Percentiles rank a stretch among this genome's conserved stretches.
These are phyloP conservation scores for Kodamaea leandrae DNA, from an alignment of 805 yeast species.

Conservation along the genomic window DNA sequence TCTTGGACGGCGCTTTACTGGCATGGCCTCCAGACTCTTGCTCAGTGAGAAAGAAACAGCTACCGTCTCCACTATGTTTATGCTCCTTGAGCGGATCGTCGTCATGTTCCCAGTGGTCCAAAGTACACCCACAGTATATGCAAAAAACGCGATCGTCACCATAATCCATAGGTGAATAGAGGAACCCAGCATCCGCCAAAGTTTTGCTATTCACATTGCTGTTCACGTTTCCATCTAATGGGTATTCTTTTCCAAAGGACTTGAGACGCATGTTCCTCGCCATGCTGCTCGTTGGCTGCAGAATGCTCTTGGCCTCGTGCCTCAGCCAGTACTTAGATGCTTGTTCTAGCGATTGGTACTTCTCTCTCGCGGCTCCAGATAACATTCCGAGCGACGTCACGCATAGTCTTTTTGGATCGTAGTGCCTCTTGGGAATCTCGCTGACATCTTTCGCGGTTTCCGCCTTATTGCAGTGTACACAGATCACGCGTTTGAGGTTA, in stretches of 20 bases:
- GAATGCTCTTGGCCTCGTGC: constrained; percentile 7
- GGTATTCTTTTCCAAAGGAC: constrained; percentile 11
- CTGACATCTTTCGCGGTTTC: constrained; percentile 11
- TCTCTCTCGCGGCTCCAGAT: constrained; percentile 11
- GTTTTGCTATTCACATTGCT: constrained; percentile 5
- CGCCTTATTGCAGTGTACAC: constrained; percentile 47
- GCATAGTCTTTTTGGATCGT: constrained; percentile 10
- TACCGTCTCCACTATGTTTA: constrained; percentile 10
- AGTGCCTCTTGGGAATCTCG: constrained; percentile 10
- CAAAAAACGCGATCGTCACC: constrained; percentile 36
- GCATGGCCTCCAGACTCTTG: not conserved
- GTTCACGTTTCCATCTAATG: constrained; percentile 1
- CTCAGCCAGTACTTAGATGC: constrained; percentile 9
- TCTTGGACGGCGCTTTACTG: constrained; percentile 1
- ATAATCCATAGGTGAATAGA: constrained; percentile 29
- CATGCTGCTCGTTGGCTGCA: constrained; percentile 8
- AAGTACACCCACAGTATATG: constrained; percentile 28
- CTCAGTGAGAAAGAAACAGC: constrained; percentile 29
- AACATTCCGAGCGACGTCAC: constrained; percentile 11
- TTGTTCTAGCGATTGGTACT: constrained; percentile 7
- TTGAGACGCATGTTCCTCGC: constrained; percentile 8
- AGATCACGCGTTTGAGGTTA: constrained; percentile 50
- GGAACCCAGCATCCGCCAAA: constrained; percentile 47
- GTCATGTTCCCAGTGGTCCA: constrained; percentile 53
- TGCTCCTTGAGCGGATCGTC: constrained; percentile 69